Evolutionary conservation across 2,329 filamentous ascomycete species (phyloP).

Genomic region (Aspergillus niger): DNA sequence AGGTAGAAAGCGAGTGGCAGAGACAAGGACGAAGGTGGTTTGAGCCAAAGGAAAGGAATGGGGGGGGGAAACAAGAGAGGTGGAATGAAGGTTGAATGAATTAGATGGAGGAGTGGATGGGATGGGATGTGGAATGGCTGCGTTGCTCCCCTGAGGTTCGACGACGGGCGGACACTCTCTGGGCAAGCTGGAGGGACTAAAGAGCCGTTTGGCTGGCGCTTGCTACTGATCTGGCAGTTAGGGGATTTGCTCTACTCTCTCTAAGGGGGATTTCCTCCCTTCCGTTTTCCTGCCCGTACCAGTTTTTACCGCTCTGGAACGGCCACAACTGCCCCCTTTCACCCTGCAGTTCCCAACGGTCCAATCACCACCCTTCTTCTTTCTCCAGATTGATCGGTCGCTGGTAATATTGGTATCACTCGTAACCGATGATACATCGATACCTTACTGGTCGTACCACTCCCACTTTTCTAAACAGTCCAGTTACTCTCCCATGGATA

Average conservation of each 20-base stretch:
- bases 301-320: not conserved
- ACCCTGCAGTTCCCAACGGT: slow-evolving; percentile 14
- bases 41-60: slow-evolving; percentile 13
- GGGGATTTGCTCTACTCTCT: slow-evolving; percentile 12
- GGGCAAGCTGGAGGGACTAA: slow-evolving; percentile 9
- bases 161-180: not conserved
- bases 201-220: slow-evolving; percentile 12
- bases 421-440: not conserved
- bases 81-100: slow-evolving; percentile 12
- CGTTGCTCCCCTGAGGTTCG: slow-evolving; percentile 17
- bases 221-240: slow-evolving; percentile 19
- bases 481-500: slow-evolving; percentile 3
- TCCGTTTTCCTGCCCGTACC: not conserved
- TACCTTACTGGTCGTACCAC: not conserved
- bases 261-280: slow-evolving; percentile 25
- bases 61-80: slow-evolving; percentile 6
- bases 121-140: slow-evolving; percentile 14
- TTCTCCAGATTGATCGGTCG: slow-evolving; percentile 21
- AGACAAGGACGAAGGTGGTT: slow-evolving; percentile 17
- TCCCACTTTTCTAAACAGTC: not conserved
- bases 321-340: slow-evolving; percentile 26
- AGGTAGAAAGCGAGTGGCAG: slow-evolving; percentile 25
- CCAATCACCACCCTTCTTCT: slow-evolving; percentile 28
- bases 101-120: slow-evolving; percentile 14
- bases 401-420: slow-evolving; percentile 3